phyloP scores from a whole-genome alignment of 176 grass and related monocot species.

The Carex littledalei region DNA sequence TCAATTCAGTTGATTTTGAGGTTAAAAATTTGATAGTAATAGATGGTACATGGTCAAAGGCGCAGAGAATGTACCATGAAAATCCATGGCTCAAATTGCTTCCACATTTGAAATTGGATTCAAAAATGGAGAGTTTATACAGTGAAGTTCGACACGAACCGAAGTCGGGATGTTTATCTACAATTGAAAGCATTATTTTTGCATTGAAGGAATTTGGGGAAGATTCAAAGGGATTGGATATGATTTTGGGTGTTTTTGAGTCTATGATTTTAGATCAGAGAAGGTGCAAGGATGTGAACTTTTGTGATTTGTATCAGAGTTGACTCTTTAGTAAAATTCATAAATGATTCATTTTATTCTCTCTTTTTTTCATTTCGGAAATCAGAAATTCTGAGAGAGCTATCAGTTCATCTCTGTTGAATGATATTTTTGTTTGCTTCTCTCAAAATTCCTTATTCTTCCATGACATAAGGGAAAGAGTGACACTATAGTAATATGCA shows the following conservation, averaged over 20 bases:
- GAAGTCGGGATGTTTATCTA: slow-evolving; percentile 73
- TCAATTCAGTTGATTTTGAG: slow-evolving; percentile 56
- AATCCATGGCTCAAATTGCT: slow-evolving; percentile 89
- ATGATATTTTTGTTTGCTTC: no score
- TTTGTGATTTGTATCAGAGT: slow-evolving; percentile 8
- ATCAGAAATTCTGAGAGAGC: background rate
- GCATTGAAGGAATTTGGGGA: slow-evolving; percentile 69
- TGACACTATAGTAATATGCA: no score
- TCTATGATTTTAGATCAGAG: slow-evolving; percentile 86
- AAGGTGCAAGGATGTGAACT: slow-evolving; percentile 62
- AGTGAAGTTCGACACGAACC: slow-evolving; percentile 83
- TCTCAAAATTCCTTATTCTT: no score
- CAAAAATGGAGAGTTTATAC: slow-evolving; percentile 56
- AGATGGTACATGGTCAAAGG: slow-evolving; percentile 93
- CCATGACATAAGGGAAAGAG: no score
- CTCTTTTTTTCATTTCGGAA: background rate
- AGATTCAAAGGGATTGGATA: slow-evolving; percentile 44
- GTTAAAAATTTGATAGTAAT: slow-evolving; percentile 68
- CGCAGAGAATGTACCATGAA: slow-evolving; percentile 93
- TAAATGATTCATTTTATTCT: background rate
- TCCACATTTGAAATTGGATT: slow-evolving; percentile 68
- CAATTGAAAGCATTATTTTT: slow-evolving; percentile 81
- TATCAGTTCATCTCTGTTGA: no score
- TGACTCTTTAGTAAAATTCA: background rate
- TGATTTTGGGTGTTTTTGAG: slow-evolving; percentile 63